Base-by-base conservation (phyloP, 495 filamentous ascomycete genomes). In the Evernia prunastri region DNA sequence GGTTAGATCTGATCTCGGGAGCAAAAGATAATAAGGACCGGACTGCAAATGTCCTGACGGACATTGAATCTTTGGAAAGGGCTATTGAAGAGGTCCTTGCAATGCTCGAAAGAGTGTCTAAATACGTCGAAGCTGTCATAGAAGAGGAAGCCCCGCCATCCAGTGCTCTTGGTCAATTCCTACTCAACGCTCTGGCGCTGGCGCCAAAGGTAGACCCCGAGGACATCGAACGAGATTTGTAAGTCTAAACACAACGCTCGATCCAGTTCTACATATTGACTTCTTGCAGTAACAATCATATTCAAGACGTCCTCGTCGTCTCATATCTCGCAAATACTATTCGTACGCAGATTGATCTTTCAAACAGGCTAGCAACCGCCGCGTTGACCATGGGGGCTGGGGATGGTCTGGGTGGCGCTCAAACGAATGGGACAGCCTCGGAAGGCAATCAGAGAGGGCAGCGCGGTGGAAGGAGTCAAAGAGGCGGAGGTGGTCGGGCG, bases 291-390 rank as follows among this genome's bases (percentile, higher is more conserved):
- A 97, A 98, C 83, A 95, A 95, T 79, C 94, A 98, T 78, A 90
- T 98, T 76, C 94, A 98, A 79, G 94, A 98, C 73, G 92, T 98
- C 63, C 86, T 98, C 56, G 88, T 97, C 70, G 91, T 97, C 67
- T 91, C 90, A 56, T 98, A 98, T 81, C 82, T 98, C 54, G 91
- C 94, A 69, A 98, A 97, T 81, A 97, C 93, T 58, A 96, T 98
- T 77, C 91, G 94, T 75, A 97, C 93, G 70, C 94, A 98, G 81
- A 98, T 98, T 76, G 94, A 97, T 74, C 85, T 98, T 49, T 94
- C 92, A 57, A 95, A 96, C 80, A 85, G 92, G 36, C 79, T 97
- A 65, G 92, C 94, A 59, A 96, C 91, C 18, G 88, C 92, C 54
- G 84, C 87, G 51, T 81, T 96, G 33, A 88, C 86, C 20, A 81